Base-by-base conservation (phyloP, 768 basidiomycete genomes). In the Psilocybe cyanescens region DNA sequence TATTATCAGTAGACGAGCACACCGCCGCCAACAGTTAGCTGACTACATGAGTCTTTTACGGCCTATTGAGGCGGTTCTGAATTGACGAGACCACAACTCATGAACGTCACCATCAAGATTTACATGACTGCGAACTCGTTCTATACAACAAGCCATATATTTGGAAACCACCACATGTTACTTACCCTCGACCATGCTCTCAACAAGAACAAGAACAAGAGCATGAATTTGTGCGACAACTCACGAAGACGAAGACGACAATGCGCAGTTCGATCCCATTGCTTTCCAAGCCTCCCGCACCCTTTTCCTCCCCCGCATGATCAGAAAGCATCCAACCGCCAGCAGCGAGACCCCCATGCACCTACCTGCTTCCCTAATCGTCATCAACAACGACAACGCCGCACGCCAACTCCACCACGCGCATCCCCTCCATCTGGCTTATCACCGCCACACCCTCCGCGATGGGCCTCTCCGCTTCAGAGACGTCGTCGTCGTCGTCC, bases 381-480 rank as follows among this genome's bases (percentile, higher is more conserved):
- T 35, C 24, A 24, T 19, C 24, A 24, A 24, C 24, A 2, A 24
- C 24, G 1, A 2, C 24, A 24, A 41, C 52, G 3, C n/a, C 47
- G 14, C 30, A 49, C n/a, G 19, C 6, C 51, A 45, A 35, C 33
- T 12, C 24, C 17, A 16, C 60, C 49, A 44, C 50, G 17, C 60
- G 65, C 55, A 72, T 80, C 58, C 88, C 90, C 24, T 24, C 24
- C 24, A 24, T 24, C 24, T 1, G 2, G 24, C 24, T 86, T 67
- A 85, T 86, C 65, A 80, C 86, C 14, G 88, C 90, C 0, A 90
- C 85, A 0, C 90, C 90, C 3, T 85, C 83, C 11, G 81, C 84
- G 5, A 64, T 78, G 3, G 83, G 83, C 11, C 63, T 75, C 44
- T 19, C 19, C 19, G 19, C 19, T 19, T 75, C 19, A 9, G 19